Conservation (phyloP, 257 asterid genomes). For the Fraxinus anomala region DNA sequence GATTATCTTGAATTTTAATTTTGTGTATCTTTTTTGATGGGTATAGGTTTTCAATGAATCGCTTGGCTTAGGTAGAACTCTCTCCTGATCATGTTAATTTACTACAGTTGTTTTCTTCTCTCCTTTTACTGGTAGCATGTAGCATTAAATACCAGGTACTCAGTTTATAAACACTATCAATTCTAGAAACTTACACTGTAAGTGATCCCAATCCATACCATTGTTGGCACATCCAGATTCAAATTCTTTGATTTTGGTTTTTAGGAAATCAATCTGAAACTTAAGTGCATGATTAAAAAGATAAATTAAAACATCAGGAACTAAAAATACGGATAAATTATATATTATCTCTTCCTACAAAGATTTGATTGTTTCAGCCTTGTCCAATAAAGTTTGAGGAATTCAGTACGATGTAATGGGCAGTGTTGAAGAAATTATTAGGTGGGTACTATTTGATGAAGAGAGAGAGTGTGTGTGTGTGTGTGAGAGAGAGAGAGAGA, state of each 20-base stretch:
- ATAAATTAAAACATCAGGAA: conserved; percentile 22
- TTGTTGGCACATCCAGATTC: conserved; percentile 43
- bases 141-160: conserved; percentile 26
- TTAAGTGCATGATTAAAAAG: conserved; percentile 25
- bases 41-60: conserved; percentile 62
- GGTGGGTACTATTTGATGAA: no score
- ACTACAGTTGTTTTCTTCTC: conserved; percentile 30
- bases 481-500: no score
- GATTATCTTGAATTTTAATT: conserved; percentile 75
- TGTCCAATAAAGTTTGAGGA: conserved; percentile 3
- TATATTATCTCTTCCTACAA: conserved; percentile 67
- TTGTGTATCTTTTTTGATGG: conserved; percentile 75
- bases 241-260: conserved; percentile 53
- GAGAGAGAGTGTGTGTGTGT: no score
- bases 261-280: conserved; percentile 67
- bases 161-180: conserved; percentile 8
- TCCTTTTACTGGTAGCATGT: conserved; percentile 40
- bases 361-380: conserved; percentile 46
- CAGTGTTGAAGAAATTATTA: no score
- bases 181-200: background rate
- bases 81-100: conserved; percentile 39
- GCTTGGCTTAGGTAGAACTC: conserved; percentile 35
- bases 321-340: conserved; percentile 12
- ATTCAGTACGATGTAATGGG: no score
- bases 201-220: conserved; percentile 45